These are phyloP conservation scores for Noccaea bulbosa DNA, from an alignment of 345 rosid species.

Conservation along the genomic window DNA sequence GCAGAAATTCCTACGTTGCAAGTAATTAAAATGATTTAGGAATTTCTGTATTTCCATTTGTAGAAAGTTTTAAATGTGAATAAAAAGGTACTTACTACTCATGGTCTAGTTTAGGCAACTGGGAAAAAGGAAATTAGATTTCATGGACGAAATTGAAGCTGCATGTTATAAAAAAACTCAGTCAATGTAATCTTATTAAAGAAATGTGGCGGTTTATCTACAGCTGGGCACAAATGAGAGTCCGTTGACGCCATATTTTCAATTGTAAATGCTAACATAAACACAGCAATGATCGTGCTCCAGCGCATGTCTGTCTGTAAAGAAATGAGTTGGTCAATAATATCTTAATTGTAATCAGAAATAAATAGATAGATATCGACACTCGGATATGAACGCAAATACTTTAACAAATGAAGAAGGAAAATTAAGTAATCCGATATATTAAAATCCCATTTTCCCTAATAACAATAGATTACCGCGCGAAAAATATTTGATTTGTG, in stretches of 20 bases:
- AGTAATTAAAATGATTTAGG: neutral
- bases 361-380: neutral
- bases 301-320: conserved; percentile 12
- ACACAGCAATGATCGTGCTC: conserved; percentile 8
- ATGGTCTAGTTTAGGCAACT: neutral
- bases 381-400: neutral
- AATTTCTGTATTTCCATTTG: neutral
- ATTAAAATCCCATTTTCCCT: too few species aligned
- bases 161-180: too few species aligned
- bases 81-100: neutral
- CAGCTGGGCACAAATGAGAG: too few species aligned
- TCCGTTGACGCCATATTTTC: too few species aligned
- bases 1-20: neutral
- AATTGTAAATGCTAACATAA: neutral
- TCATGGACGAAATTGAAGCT: too few species aligned
- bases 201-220: too few species aligned
- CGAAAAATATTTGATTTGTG: neutral
- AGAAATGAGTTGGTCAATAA: conserved; percentile 1
- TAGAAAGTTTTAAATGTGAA: conserved; percentile 1
- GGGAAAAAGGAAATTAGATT: too few species aligned
- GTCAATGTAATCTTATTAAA: too few species aligned
- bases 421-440: neutral
- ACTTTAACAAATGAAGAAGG: neutral
- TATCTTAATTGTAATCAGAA: neutral
- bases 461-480: neutral